A percentile compares a stretch with the other conserved stretches of the same genome.
Evolutionary conservation across 2,329 filamentous ascomycete genomes (phyloP).

Genomic region (Calonectria leucothoes): DNA sequence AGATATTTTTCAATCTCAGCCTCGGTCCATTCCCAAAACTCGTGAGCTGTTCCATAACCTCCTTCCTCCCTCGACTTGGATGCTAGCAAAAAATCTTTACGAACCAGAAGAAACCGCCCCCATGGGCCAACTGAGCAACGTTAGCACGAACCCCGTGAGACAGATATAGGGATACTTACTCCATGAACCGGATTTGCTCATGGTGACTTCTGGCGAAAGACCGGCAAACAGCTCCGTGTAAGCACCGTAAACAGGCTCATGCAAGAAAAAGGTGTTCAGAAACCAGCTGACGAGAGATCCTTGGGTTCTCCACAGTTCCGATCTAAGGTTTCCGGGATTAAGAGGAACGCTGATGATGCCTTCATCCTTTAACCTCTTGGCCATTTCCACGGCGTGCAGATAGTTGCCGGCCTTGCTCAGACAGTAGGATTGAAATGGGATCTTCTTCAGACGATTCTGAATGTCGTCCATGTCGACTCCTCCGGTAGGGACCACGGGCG

Average conservation of each 20-base stretch:
- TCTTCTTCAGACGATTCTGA: not conserved
- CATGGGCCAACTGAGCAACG: not conserved
- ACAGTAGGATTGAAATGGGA: conserved; percentile 29
- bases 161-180: not conserved
- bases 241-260: not conserved
- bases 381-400: conserved; percentile 19
- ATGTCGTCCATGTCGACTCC: conserved; percentile 23
- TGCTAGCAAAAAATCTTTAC: not conserved
- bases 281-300: not conserved
- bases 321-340: conserved; percentile 30
- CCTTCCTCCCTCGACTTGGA: conserved; percentile 14
- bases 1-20: not conserved
- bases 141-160: not conserved
- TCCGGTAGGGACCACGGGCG: conserved; percentile 23
- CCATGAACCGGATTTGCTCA: conserved; percentile 6
- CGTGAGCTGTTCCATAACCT: not conserved
- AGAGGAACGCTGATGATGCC: conserved; percentile 23
- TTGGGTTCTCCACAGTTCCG: not conserved
- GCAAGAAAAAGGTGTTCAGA: not conserved
- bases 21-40: conserved; percentile 19
- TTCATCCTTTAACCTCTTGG: not conserved
- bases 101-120: conserved; percentile 3
- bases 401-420: conserved; percentile 33
- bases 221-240: conserved; percentile 16
- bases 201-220: not conserved